These are phyloP conservation scores for Eucalyptus erythrocorys DNA, from an alignment of 345 rosid species.

Conservation along the genomic window DNA sequence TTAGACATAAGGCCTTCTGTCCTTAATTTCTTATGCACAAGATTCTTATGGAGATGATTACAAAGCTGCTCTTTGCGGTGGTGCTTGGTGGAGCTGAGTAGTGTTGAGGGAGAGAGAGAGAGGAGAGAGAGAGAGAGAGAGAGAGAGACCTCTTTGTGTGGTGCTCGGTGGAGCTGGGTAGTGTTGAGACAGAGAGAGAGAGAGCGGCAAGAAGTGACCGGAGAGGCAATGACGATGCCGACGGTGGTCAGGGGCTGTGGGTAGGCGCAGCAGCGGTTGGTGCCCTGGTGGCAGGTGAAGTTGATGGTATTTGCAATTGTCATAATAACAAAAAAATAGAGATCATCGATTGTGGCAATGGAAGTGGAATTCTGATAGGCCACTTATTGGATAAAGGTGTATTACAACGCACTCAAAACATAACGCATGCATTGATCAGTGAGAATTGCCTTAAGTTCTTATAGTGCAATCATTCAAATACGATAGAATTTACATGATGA, in stretches of 20 bases:
- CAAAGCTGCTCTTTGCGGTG: no score
- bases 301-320: neutral
- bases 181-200: neutral
- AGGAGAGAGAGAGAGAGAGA: no score
- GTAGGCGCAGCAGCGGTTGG: neutral
- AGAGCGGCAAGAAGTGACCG: neutral
- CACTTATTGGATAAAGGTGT: neutral
- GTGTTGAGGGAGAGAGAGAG: no score
- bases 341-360: neutral
- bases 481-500: neutral
- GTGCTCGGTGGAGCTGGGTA: no score
- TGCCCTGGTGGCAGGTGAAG: neutral
- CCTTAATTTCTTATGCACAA: no score
- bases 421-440: neutral
- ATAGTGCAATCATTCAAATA: neutral
- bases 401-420: neutral
- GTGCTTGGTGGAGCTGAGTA: no score
- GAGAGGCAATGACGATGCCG: neutral
- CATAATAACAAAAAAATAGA: neutral
- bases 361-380: neutral
- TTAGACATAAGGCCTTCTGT: no score
- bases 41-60: no score
- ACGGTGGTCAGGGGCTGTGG: neutral
- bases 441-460: neutral
- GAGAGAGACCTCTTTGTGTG: no score